A percentile compares a stretch with the other conserved stretches of the same genome.
phyloP scores from a whole-genome alignment of 2,329 filamentous ascomycete genomes.

The Phaeosphaeria sp. region DNA sequence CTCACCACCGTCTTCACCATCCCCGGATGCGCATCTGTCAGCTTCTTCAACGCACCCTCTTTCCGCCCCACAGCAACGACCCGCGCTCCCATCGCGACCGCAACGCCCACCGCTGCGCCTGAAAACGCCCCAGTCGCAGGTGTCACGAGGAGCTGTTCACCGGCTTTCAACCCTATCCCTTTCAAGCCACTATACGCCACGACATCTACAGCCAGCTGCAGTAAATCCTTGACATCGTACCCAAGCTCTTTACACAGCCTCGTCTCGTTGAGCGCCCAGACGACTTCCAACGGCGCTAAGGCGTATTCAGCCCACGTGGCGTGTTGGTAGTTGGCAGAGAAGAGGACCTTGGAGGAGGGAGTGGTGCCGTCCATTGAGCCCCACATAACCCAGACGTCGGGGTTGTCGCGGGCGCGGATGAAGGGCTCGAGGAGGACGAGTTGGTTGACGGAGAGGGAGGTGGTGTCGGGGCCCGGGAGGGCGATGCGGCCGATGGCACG shows the following conservation, averaged over 20 bases:
- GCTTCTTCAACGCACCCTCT: not conserved
- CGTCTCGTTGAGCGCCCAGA: not conserved
- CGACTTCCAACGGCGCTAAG: not conserved
- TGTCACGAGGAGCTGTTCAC: not conserved
- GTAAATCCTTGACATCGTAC: slow-evolving; percentile 1
- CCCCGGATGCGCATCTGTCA: not conserved
- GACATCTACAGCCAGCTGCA: slow-evolving; percentile 11
- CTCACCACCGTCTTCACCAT: not conserved
- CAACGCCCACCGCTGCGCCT: not conserved
- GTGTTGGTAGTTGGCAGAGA: not conserved
- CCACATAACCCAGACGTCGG: not conserved
- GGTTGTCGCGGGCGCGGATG: not conserved
- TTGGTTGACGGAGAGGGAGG: not conserved
- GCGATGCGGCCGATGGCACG: not conserved
- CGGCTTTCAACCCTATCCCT: not conserved
- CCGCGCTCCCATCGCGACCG: not conserved
- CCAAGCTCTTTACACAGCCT: not conserved
- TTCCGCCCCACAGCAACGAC: not conserved
- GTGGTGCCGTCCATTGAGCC: not conserved
- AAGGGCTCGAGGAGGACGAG: not conserved
- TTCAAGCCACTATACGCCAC: not conserved
- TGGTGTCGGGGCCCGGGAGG: not conserved
- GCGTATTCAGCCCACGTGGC: not conserved
- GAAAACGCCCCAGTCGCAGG: not conserved
- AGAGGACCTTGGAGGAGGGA: not conserved